Evolutionary conservation across 2,329 filamentous ascomycete genomes (phyloP).

Genomic region (Thermoascus crustaceus): DNA sequence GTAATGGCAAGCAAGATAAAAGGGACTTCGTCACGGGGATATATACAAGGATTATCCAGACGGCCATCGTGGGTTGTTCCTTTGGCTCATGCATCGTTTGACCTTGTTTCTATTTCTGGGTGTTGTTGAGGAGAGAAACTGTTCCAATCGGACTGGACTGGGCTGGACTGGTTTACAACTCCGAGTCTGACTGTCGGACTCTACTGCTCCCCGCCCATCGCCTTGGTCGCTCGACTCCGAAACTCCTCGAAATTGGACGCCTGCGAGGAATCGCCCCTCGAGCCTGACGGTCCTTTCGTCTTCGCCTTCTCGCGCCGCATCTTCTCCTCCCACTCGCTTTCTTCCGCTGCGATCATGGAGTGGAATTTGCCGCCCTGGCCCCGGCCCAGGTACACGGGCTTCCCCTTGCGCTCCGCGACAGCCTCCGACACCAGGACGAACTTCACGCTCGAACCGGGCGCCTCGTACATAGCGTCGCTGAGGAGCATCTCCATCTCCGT

Average conservation of each 20-base stretch:
- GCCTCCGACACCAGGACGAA: slow-evolving; percentile 67
- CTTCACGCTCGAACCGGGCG: slow-evolving; percentile 56
- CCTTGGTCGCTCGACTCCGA: slow-evolving; percentile 26
- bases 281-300: slow-evolving; percentile 18
- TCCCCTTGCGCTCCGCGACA: slow-evolving; percentile 55
- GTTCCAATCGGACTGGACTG: too few relatives aligned
- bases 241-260: slow-evolving; percentile 38
- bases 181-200: too few relatives aligned
- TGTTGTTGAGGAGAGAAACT: too few relatives aligned
- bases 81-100: too few relatives aligned
- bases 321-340: slow-evolving; percentile 42
- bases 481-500: slow-evolving; percentile 74
- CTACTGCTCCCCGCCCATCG: not conserved
- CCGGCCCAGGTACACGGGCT: slow-evolving; percentile 44
- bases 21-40: too few relatives aligned
- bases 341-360: slow-evolving; percentile 42
- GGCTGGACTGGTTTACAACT: too few relatives aligned
- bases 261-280: slow-evolving; percentile 10
- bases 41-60: not conserved
- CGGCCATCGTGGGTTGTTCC: too few relatives aligned
- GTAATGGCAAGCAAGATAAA: not conserved
- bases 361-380: slow-evolving; percentile 46
- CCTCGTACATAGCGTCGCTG: slow-evolving; percentile 73
- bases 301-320: slow-evolving; percentile 25
- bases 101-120: too few relatives aligned